phyloP scores from a whole-genome alignment of 768 basidiomycete species.

The Kwoniella sp. region DNA sequence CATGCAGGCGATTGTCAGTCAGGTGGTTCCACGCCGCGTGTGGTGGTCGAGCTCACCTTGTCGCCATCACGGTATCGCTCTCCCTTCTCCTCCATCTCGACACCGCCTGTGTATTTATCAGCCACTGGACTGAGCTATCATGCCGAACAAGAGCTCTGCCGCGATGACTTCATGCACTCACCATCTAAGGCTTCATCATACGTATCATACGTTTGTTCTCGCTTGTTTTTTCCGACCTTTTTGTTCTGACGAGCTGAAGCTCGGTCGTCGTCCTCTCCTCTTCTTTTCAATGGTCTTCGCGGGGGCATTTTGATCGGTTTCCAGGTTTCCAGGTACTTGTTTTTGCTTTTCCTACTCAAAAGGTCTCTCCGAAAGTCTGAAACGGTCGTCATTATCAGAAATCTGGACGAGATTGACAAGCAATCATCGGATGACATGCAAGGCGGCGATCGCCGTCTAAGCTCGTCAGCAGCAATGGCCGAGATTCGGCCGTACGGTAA shows the following conservation, averaged over 20 bases:
- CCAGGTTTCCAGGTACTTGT: too few relatives aligned
- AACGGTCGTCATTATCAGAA: too few relatives aligned
- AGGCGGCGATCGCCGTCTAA: too few relatives aligned
- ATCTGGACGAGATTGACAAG: too few relatives aligned
- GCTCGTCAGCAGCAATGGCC: neutral
- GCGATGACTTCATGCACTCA: slow-evolving; percentile 16
- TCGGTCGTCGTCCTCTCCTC: slow-evolving; percentile 33
- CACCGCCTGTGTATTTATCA: slow-evolving; percentile 37
- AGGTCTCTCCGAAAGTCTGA: too few relatives aligned
- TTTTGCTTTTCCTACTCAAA: too few relatives aligned
- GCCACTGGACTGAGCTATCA: neutral
- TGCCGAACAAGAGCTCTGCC: neutral
- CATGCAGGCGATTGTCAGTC: neutral
- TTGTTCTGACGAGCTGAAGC: slow-evolving; percentile 26
- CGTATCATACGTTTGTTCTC: slow-evolving; percentile 51
- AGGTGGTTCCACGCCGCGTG: neutral
- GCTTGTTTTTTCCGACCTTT: slow-evolving; percentile 36
- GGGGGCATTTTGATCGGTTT: slow-evolving; percentile 18
- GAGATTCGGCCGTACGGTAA: neutral
- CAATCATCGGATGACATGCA: too few relatives aligned
- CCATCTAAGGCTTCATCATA: slow-evolving; percentile 56
- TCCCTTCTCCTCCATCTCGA: slow-evolving; percentile 56
- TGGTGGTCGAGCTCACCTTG: slow-evolving; percentile 40
- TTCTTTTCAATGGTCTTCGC: slow-evolving; percentile 28
- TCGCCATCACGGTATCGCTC: slow-evolving; percentile 54